phyloP scores from a whole-genome alignment of 805 yeast species.

The Crinitomyces ghanaensis region DNA sequence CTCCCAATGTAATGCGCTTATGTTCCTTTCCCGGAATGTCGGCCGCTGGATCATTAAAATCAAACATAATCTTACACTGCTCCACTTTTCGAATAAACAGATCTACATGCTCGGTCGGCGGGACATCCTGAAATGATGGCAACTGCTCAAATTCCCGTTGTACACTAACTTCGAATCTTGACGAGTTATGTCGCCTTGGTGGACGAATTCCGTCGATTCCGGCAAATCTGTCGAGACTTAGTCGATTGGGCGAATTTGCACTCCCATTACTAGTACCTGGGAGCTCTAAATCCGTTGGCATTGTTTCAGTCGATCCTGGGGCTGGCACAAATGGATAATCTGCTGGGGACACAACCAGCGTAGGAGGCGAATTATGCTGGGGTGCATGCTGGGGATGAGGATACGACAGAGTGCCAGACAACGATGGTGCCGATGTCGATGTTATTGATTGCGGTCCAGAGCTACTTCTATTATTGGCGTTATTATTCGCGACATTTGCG shows the following conservation, averaged over 20 bases:
- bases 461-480: background rate
- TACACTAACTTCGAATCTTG: conserved; percentile 74
- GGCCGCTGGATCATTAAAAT: conserved; percentile 84
- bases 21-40: conserved; percentile 90
- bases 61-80: conserved; percentile 90
- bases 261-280: conserved; percentile 9
- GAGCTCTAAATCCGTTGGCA: conserved; percentile 26
- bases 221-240: conserved; percentile 48
- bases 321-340: conserved; percentile 17
- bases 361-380: conserved; percentile 8
- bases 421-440: background rate
- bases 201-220: conserved; percentile 73
- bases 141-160: conserved; percentile 58
- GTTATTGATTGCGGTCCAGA: background rate
- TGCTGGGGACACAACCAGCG: conserved; percentile 11
- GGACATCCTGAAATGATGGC: conserved; percentile 81
- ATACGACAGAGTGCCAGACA: background rate
- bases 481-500: conserved; percentile 1
- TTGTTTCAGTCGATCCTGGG: conserved; percentile 27
- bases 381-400: conserved; percentile 2
- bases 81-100: conserved; percentile 80
- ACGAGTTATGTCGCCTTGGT: conserved; percentile 87
- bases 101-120: conserved; percentile 66
- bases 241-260: conserved; percentile 27
- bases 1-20: conserved; percentile 77